Percentiles rank a stretch among this genome's conserved stretches.
Evolutionary conservation across 148 eudicot genomes (phyloP).

Genomic region (Fagopyrum esculentum): DNA sequence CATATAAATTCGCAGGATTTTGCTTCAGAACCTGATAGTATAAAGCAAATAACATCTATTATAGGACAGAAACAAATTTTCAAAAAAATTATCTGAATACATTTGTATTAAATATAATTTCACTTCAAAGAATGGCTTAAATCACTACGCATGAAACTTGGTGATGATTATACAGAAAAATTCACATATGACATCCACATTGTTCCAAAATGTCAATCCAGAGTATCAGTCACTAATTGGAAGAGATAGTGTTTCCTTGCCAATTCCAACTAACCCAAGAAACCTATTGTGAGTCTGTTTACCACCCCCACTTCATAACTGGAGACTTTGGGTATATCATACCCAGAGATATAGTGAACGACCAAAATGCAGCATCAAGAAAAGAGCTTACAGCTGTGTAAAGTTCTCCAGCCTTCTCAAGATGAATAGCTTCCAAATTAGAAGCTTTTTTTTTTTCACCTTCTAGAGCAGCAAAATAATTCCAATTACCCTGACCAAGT

Average conservation of each 20-base stretch:
- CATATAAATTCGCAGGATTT: constrained; percentile 69
- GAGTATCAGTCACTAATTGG: background rate
- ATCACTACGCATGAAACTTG: background rate
- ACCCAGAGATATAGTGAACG: background rate
- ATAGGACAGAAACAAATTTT: background rate
- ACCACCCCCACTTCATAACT: background rate
- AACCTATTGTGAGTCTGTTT: background rate
- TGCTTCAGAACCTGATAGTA: constrained; percentile 58
- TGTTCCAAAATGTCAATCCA: background rate
- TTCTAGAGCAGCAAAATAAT: constrained; percentile 93
- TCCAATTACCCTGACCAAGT: constrained; percentile 84
- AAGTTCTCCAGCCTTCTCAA: constrained; percentile 91
- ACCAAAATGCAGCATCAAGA: constrained; percentile 4
- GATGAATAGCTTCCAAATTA: constrained; percentile 88
- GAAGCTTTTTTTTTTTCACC: constrained; percentile 78
- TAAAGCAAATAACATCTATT: constrained; percentile 2
- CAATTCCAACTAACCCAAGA: background rate
- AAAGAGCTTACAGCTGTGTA: constrained; percentile 57
- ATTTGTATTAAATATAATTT: background rate
- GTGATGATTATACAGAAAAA: background rate
- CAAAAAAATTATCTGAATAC: background rate
- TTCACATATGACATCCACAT: background rate
- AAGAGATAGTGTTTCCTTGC: background rate
- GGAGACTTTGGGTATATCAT: background rate
- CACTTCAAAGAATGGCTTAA: background rate